Evolutionary conservation across 768 basidiomycete species (phyloP).

Genomic region (Termitomyces titanicus): DNA sequence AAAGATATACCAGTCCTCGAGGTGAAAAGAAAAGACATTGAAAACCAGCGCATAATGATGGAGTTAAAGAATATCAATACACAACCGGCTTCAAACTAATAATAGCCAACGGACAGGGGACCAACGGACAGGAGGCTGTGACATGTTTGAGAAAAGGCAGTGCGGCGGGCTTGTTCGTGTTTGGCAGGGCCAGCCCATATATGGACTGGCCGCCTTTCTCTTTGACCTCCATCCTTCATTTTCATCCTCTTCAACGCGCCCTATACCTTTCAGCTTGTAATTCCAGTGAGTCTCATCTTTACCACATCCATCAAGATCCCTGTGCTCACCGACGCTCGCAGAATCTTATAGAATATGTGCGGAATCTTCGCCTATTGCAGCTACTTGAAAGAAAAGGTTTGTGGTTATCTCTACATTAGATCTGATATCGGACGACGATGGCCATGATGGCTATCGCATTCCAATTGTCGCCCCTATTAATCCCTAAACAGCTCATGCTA

Average conservation of each 20-base stretch:
- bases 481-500: background rate
- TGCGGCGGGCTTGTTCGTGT: conserved; percentile 25
- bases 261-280: conserved; percentile 15
- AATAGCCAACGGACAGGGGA: background rate
- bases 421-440: background rate
- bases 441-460: background rate
- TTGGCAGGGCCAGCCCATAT: conserved; percentile 24
- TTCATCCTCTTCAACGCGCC: conserved; percentile 20
- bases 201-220: conserved; percentile 5
- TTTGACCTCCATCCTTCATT: conserved; percentile 7
- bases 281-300: conserved; percentile 11
- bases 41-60: background rate
- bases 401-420: conserved; percentile 22
- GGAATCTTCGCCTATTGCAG: conserved; percentile 98
- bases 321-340: background rate
- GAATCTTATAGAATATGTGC: conserved; percentile 47
- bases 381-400: conserved; percentile 90
- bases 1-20: no score
- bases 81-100: background rate
- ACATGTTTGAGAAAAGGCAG: conserved; percentile 14
- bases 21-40: no score
- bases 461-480: background rate
- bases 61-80: background rate
- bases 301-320: background rate
- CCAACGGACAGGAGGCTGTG: conserved; percentile 5